Conservation (phyloP, 1,284 basidiomycete species). For the Pseudozyma sp. region DNA sequence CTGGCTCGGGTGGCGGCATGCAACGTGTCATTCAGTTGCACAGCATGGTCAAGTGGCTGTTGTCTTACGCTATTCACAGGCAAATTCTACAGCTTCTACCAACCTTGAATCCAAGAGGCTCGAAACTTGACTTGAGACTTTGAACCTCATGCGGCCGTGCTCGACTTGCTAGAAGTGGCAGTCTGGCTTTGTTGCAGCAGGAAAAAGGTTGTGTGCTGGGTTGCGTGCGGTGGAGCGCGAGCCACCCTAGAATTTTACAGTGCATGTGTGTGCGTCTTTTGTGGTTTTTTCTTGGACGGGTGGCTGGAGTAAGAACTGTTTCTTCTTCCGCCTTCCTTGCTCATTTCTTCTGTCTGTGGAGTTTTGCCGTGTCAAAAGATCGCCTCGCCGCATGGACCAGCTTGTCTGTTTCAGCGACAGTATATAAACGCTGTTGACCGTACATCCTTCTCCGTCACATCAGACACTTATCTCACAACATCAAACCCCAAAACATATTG, state of each 20-base stretch:
- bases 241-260: conserved; percentile 3
- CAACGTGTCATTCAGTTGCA: conserved; percentile 1
- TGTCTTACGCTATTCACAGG: not conserved
- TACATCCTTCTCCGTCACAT: not conserved
- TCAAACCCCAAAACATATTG: conserved; percentile 11
- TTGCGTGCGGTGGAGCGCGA: not conserved
- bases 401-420: not conserved
- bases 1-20: not conserved
- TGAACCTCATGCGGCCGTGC: too few species aligned
- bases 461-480: conserved; percentile 10
- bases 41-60: not conserved
- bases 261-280: not conserved
- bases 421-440: conserved; percentile 18
- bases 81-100: too few species aligned
- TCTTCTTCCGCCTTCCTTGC: conserved; percentile 6
- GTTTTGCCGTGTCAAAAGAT: conserved; percentile 4
- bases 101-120: too few species aligned
- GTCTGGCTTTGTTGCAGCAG: too few species aligned
- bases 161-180: too few species aligned
- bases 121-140: too few species aligned
- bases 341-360: conserved; percentile 33
- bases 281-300: not conserved
- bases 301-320: not conserved
- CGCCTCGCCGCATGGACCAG: conserved; percentile 40
- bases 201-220: not conserved